Evolutionary conservation across 139 green algal species (phyloP), one percentile per base, ranked within the genome.

Genomic region (Asterochloris sp.): DNA sequence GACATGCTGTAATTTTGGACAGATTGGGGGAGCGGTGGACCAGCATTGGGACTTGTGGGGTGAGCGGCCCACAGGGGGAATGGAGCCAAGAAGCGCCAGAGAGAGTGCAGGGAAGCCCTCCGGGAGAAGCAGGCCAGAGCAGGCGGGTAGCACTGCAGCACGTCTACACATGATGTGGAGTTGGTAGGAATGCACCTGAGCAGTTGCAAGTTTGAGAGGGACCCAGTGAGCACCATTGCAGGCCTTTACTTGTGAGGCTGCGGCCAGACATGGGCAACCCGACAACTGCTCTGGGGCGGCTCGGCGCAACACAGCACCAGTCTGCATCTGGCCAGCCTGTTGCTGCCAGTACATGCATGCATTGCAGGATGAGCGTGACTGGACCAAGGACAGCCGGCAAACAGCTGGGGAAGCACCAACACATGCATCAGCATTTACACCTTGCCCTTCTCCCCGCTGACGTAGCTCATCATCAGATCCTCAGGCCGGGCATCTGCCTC

Each of bases 401-500:
- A 0, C 13, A 29, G 68, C n/a, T 0, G 13, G n/a, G 68, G 13
- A 24, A 74, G 19, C 73, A 19, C n/a, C 12, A 54, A 6, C 38
- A 54, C 38, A 54, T 54, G 6, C 2, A 54, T 54, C 63, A 23
- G 63, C 14, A 62, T 9, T 11, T 64, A 61, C 86, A 94, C 92
- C 90, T 97, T 96, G 89, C 88, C 91, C 86, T 98, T 98, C 79
- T 99, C 97, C 0, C 88, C 95, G 73, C 87, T 95, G 75, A 99
- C 96, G 82, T 98, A 99, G 83, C 88, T 95, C 19, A 99, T 89
- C 94, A 99, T 98, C 69, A 99, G 90, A 82, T 99, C 95, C 91
- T 99, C 97, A 0, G 97, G 97, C n/a, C 89, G 95, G 13, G 92
- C 93, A 54, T 98, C 97, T 84, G 92, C 92, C 77, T 99, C 97